Base-by-base conservation (phyloP, 208 protist species). In the Entamoeba moshkovskii region DNA sequence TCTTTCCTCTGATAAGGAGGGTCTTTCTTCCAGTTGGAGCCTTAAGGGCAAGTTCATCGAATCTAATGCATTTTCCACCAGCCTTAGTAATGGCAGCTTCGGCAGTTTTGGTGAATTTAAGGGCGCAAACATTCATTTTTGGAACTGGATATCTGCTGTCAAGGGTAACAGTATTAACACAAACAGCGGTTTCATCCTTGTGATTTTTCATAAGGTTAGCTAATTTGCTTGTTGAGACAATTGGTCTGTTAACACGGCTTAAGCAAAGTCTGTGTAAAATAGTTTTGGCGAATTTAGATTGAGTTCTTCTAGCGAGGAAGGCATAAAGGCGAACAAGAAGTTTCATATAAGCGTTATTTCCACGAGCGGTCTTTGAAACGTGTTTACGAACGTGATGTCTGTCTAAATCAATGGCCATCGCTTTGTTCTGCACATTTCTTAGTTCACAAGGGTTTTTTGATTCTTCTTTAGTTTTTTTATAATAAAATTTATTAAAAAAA, bases 121-220 rank as follows among this genome's bases (percentile, higher is more conserved):
- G 98, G 52, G 99, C 99, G 96, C 97, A 98, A 92, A 99, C 97
- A 45, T 94, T 96, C 16, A 97, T 92, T 93, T 95, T 96, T 45
- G 96, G 96, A 66, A 97, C 22, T 91, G 96, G 97, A 94, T 97
- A 94, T 96, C 99, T 98, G 44, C 98, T 97, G 96, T 99, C 99
- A 95, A 99, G 98, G 94, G 99, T 99, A 85, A 99, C 97, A 46
- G 98, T 98, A 95, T 98, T 98, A 92, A 99, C 98, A 44, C 99
- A 91, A 92, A 99, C 99, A 94, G 97, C 98, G 94, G 98, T 99
- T 94, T 98, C 98, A 94, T 96, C 96, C 95, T 98, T 98, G 95
- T 98, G 97, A 93, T 97, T 97, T 94, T 98, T 97, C 95, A 97
- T 96, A 93, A 96, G 94, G 33, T 96, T 94, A 92, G 97, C 97